Conservation (phyloP, 805 yeast species). For the Metschnikowia rubicola region DNA sequence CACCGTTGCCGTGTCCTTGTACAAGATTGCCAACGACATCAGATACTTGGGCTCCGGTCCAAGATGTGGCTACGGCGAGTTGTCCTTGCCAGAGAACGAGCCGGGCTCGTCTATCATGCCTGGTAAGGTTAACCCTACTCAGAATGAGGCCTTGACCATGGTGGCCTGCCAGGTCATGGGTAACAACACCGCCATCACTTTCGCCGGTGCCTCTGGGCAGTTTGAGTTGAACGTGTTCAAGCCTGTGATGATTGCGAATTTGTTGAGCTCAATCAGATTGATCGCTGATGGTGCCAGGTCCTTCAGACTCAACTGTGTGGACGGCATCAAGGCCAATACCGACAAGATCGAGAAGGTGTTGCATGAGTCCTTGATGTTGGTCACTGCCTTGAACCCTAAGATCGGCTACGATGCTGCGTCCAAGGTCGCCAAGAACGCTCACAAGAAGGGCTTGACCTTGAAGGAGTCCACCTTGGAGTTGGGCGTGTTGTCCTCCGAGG, state of each 20-base stretch:
- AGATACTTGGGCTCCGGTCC: constrained; percentile 99
- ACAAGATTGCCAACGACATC: constrained; percentile 96
- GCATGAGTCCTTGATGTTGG: constrained; percentile 96
- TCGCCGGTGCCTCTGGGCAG: constrained; percentile 98
- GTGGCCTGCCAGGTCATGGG: constrained; percentile 98
- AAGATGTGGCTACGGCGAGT: constrained; percentile 98
- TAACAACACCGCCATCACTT: constrained; percentile 90
- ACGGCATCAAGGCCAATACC: constrained; percentile 85
- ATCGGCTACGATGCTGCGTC: constrained; percentile 98
- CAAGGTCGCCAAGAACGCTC: constrained; percentile 97
- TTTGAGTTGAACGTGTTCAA: constrained; percentile 97
- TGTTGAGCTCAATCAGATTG: constrained; percentile 81
- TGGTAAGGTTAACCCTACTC: constrained; percentile 99
- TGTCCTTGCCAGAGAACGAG: constrained; percentile 93
- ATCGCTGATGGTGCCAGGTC: constrained; percentile 87
- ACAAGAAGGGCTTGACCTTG: constrained; percentile 93
- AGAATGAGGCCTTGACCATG: constrained; percentile 98
- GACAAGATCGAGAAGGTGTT: constrained; percentile 83
- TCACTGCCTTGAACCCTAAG: constrained; percentile 97
- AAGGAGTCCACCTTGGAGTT: constrained; percentile 93
- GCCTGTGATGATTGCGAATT: constrained; percentile 91
- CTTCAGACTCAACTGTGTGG: constrained; percentile 92
- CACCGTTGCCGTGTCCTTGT: constrained; percentile 89
- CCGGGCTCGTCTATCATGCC: constrained; percentile 99
- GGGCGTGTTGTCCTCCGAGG: constrained; percentile 75